Conservation (phyloP, 208 protist species). For the Trichomonas vaginalis region DNA sequence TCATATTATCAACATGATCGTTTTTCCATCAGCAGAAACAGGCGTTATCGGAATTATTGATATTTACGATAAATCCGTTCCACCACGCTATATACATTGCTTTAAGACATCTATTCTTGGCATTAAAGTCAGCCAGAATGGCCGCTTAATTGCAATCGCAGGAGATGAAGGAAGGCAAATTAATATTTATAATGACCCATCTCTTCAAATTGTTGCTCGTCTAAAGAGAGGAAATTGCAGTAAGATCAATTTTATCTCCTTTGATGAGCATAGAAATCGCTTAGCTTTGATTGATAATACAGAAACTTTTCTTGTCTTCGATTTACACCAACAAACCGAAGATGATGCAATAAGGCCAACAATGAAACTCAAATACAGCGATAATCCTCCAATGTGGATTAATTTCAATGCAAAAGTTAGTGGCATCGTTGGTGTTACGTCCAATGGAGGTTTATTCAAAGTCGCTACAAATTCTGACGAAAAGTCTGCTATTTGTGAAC, state of each 20-base stretch:
- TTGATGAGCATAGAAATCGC: background rate
- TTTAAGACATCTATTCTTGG: background rate
- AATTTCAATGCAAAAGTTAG: background rate
- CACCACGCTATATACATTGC: background rate
- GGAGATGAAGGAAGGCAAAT: background rate
- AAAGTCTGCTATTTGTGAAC: background rate
- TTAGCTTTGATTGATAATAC: background rate
- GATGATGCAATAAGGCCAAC: background rate
- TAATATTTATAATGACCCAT: background rate
- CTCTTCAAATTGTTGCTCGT: background rate
- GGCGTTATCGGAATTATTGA: background rate
- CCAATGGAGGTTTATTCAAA: background rate
- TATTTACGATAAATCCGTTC: background rate
- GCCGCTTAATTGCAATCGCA: background rate
- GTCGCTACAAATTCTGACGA: background rate
- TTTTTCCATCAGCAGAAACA: background rate
- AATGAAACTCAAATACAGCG: background rate
- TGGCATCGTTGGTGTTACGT: background rate
- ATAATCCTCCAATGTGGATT: background rate
- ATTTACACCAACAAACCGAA: background rate
- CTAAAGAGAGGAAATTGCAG: background rate
- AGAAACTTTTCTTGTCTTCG: background rate
- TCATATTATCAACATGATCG: background rate
- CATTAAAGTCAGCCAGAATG: background rate
- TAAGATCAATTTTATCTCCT: background rate